Conservation (phyloP, 192 early-diverging fungal species). For the Jimgerdemannia lactiflua region DNA sequence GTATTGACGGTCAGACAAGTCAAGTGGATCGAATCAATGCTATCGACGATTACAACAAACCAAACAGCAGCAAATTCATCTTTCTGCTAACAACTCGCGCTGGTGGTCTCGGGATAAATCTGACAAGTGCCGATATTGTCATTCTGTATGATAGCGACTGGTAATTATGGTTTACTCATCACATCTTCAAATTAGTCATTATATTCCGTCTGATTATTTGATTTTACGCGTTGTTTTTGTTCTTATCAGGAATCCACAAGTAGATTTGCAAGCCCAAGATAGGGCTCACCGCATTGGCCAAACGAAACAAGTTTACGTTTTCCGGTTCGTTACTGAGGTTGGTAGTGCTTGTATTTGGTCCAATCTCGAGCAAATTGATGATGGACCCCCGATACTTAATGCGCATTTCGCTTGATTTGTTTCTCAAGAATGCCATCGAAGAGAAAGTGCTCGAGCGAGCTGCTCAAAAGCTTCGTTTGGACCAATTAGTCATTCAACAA, state of each 20-base stretch:
- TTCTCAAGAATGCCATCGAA: slow-evolving; percentile 80
- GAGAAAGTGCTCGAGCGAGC: slow-evolving; percentile 97
- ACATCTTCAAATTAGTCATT: neutral
- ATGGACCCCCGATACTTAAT: neutral
- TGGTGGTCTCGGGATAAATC: slow-evolving; percentile 96
- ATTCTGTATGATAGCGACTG: slow-evolving; percentile 97
- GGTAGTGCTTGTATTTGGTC: neutral
- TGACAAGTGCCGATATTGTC: slow-evolving; percentile 95
- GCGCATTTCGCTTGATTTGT: neutral
- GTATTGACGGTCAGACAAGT: slow-evolving; percentile 94
- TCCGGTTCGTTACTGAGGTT: slow-evolving; percentile 92
- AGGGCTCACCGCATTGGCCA: slow-evolving; percentile 99
- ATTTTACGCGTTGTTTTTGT: neutral
- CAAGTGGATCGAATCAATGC: slow-evolving; percentile 91
- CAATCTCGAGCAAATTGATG: neutral
- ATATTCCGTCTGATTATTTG: neutral
- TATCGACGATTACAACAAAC: slow-evolving; percentile 93
- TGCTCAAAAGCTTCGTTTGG: slow-evolving; percentile 94
- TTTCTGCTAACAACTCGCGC: slow-evolving; percentile 97
- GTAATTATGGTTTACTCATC: slow-evolving; percentile 24
- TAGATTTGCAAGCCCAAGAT: slow-evolving; percentile 93
- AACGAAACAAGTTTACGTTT: slow-evolving; percentile 97
- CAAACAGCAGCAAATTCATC: slow-evolving; percentile 90
- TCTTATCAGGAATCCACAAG: slow-evolving; percentile 73
- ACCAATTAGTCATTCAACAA: slow-evolving; percentile 99